Evolutionary conservation across 345 rosid species (phyloP).

Genomic region (Acer negundo): DNA sequence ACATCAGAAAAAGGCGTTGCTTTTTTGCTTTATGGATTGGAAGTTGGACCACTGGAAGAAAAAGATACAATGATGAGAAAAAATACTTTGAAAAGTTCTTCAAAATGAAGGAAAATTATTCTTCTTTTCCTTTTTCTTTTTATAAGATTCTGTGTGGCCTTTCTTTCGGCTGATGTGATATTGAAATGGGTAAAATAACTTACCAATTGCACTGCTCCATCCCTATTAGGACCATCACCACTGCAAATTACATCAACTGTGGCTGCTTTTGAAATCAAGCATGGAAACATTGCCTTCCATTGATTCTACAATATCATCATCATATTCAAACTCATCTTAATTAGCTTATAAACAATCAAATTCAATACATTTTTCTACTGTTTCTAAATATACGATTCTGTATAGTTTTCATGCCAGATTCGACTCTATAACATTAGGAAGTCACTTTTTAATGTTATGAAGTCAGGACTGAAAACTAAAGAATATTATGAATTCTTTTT

Average conservation of each 20-base stretch:
- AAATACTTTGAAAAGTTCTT: neutral
- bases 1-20: neutral
- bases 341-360: too few relatives aligned
- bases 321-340: too few relatives aligned
- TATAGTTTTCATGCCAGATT: too few relatives aligned
- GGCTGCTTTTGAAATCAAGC: conserved; percentile 85
- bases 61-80: neutral
- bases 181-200: conserved; percentile 18
- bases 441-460: too few relatives aligned
- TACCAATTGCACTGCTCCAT: conserved; percentile 89
- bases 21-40: neutral
- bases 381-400: too few relatives aligned
- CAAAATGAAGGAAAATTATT: conserved; percentile 9
- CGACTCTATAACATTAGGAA: too few relatives aligned
- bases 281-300: conserved; percentile 98
- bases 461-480: too few relatives aligned
- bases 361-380: too few relatives aligned
- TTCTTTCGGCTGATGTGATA: neutral
- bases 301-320: conserved; percentile 49
- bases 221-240: conserved; percentile 75
- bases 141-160: neutral
- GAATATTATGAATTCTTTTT: too few relatives aligned
- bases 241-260: conserved; percentile 72
- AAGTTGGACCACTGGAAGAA: neutral
- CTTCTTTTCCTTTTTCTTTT: neutral